These are phyloP conservation scores for Beauveria asiatica DNA, from an alignment of 2,329 filamentous ascomycete genomes.

Conservation along the genomic window DNA sequence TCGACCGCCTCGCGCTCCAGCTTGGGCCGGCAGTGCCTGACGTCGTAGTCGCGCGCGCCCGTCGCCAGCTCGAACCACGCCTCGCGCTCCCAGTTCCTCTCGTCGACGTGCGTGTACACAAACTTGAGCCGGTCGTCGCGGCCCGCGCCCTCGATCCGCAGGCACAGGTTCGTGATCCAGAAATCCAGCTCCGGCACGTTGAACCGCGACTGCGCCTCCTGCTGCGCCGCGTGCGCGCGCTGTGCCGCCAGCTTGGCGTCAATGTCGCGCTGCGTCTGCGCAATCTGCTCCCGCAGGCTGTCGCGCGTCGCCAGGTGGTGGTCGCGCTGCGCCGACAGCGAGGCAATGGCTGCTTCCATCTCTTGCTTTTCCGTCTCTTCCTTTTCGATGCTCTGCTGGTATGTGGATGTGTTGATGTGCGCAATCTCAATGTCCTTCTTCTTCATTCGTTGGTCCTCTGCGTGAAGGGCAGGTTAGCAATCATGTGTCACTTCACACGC, in stretches of 20 bases:
- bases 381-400: constrained; percentile 66
- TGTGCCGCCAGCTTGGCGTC: constrained; percentile 63
- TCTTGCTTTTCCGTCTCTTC: constrained; percentile 70
- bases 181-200: constrained; percentile 93
- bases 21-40: constrained; percentile 73
- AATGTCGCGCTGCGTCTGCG: constrained; percentile 61
- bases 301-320: constrained; percentile 49
- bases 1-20: constrained; percentile 72
- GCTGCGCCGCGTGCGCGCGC: constrained; percentile 59
- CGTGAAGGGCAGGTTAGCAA: neutral
- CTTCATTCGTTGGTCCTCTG: constrained; percentile 88
- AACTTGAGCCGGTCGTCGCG: constrained; percentile 82
- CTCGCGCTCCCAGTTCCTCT: constrained; percentile 79
- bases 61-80: constrained; percentile 91
- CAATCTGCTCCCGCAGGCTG: constrained; percentile 51
- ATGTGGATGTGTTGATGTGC: constrained; percentile 59
- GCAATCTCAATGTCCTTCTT: constrained; percentile 80
- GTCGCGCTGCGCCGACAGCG: constrained; percentile 52
- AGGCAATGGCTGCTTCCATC: constrained; percentile 56
- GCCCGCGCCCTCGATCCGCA: constrained; percentile 84
- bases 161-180: constrained; percentile 84
- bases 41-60: constrained; percentile 72
- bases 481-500: neutral
- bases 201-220: constrained; percentile 76
- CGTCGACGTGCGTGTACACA: constrained; percentile 77